phyloP scores from a whole-genome alignment of 1,284 basidiomycete genomes.

The Wallemia mellicola region DNA sequence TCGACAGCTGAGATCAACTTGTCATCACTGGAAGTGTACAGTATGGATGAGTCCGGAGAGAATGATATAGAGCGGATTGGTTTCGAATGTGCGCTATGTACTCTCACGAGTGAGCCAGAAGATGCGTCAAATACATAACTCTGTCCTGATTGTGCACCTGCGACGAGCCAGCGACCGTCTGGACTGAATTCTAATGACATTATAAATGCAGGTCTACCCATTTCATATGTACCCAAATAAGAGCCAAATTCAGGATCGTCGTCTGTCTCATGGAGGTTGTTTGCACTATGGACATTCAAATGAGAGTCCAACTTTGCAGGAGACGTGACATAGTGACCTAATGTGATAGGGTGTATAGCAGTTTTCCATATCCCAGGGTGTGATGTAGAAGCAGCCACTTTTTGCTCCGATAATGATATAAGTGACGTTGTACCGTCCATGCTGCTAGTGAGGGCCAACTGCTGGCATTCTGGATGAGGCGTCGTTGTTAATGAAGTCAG shows the following conservation, averaged over 20 bases:
- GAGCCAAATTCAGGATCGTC: not conserved
- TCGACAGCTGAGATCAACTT: slow-evolving; percentile 10
- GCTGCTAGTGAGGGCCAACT: not conserved
- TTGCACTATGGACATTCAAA: not conserved
- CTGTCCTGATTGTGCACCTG: slow-evolving; percentile 7
- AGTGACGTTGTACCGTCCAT: not conserved
- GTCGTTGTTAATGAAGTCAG: not conserved
- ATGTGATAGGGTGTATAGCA: not conserved
- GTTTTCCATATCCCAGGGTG: not conserved
- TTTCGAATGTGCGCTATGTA: slow-evolving; percentile 8
- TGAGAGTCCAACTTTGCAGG: not conserved
- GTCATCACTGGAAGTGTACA: slow-evolving; percentile 10
- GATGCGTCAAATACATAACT: slow-evolving; percentile 8
- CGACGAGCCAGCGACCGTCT: slow-evolving; percentile 7
- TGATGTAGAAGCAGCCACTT: not conserved
- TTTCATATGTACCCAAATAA: not conserved
- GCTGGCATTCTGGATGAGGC: not conserved
- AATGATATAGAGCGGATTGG: slow-evolving; percentile 10
- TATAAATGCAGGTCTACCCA: slow-evolving; percentile 4
- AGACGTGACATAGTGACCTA: not conserved
- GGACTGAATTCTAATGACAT: slow-evolving; percentile 8
- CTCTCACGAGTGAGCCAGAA: slow-evolving; percentile 8
- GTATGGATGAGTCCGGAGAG: slow-evolving; percentile 8
- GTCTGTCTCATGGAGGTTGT: slow-evolving; percentile 2
- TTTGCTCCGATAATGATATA: not conserved